phyloP scores from a whole-genome alignment of 1,284 basidiomycete species.

The Malassezia globosa region DNA sequence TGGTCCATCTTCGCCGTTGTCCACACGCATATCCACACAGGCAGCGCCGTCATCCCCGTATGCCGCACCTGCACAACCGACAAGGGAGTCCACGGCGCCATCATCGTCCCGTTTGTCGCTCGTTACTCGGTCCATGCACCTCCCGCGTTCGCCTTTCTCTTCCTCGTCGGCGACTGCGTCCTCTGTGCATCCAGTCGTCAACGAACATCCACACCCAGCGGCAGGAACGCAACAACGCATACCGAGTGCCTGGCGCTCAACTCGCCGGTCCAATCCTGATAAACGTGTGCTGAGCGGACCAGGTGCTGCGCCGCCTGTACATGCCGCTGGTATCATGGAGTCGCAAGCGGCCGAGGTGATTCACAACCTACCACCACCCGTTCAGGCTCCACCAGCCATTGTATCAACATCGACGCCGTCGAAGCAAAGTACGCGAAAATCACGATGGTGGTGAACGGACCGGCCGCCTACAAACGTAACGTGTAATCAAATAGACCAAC shows the following conservation, averaged over 20 bases:
- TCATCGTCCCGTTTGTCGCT: neutral
- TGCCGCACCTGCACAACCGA: neutral
- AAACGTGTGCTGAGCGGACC: slow-evolving; percentile 1
- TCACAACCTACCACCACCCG: neutral
- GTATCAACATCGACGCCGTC: neutral
- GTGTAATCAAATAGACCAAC: no score
- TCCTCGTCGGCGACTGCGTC: neutral
- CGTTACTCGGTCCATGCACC: neutral
- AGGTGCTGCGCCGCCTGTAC: neutral
- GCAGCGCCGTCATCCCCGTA: no score
- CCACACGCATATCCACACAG: no score
- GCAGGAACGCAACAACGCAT: no score
- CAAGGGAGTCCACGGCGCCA: neutral
- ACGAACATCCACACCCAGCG: no score
- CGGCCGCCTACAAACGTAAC: no score
- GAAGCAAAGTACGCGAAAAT: neutral
- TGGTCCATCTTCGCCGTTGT: neutral
- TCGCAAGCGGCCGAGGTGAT: neutral
- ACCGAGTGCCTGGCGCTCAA: neutral
- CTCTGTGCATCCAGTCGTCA: no score
- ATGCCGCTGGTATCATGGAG: neutral
- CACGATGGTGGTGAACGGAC: neutral
- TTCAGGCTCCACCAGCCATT: neutral
- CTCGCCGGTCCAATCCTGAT: slow-evolving; percentile 3
- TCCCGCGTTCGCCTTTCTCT: neutral